Evolutionary conservation across 306 rosid species (phyloP).

Genomic region (Cercis canadensis): DNA sequence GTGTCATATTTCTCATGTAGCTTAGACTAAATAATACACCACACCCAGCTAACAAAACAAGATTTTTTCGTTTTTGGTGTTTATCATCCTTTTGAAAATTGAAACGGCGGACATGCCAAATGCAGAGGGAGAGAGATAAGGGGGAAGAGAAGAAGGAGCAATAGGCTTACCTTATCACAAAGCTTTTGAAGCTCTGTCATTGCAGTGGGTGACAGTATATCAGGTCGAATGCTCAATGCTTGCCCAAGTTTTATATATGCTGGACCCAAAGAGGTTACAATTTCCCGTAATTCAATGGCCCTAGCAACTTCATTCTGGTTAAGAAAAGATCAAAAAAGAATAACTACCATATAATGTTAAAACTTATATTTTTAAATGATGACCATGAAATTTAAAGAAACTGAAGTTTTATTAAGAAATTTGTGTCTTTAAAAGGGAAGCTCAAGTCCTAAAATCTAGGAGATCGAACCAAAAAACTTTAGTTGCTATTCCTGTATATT

Average conservation of each 20-base stretch:
- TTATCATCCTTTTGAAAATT: conserved; percentile 24
- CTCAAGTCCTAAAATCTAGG: no score
- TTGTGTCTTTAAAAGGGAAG: no score
- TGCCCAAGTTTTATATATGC: conserved; percentile 98
- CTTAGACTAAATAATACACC: conserved; percentile 25
- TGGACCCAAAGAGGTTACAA: conserved; percentile 98
- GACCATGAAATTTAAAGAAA: no score
- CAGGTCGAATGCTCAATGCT: conserved; percentile 98
- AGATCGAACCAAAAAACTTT: no score
- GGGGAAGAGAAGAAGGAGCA: not conserved
- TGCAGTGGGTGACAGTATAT: conserved; percentile 91
- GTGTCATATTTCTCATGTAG: conserved; percentile 5
- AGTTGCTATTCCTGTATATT: no score
- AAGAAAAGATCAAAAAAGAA: conserved; percentile 34
- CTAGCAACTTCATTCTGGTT: conserved; percentile 95
- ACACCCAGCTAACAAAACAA: conserved; percentile 24
- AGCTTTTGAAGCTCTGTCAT: conserved; percentile 98
- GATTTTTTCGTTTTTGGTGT: not conserved
- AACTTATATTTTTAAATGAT: no score
- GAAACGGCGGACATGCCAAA: conserved; percentile 5
- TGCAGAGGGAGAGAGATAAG: not conserved
- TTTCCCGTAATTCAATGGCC: conserved; percentile 93
- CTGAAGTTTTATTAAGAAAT: no score
- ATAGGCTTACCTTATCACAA: conserved; percentile 80
- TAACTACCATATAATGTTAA: no score